Conservation (phyloP, 148 eudicot species). For the Rhododendron simsii region DNA sequence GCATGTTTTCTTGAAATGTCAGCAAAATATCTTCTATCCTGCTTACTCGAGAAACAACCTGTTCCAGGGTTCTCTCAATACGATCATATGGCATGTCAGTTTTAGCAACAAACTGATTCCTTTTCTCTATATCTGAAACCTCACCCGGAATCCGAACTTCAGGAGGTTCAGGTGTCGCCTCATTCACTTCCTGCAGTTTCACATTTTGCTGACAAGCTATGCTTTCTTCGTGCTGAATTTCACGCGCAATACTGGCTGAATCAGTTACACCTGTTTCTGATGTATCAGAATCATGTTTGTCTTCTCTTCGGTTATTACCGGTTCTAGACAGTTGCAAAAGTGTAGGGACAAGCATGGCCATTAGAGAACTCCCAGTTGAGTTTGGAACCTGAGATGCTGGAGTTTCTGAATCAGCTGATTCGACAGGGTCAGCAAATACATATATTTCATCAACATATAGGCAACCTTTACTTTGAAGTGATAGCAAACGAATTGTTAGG, state of each 20-base stretch:
- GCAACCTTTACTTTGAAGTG: constrained; percentile 61
- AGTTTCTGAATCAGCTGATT: constrained; percentile 39
- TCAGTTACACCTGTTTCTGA: constrained; percentile 16
- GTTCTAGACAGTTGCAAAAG: constrained; percentile 71
- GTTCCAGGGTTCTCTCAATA: constrained; percentile 57
- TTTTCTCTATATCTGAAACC: constrained; percentile 17
- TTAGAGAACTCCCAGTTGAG: constrained; percentile 54
- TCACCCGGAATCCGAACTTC: constrained; percentile 20
- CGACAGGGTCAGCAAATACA: constrained; percentile 71
- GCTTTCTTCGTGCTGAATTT: constrained; percentile 9
- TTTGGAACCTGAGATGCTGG: constrained; percentile 25
- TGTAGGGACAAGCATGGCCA: constrained; percentile 91
- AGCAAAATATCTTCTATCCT: constrained; percentile 64
- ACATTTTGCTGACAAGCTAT: constrained; percentile 19
- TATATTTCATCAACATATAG: constrained; percentile 72
- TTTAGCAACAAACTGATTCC: constrained; percentile 12
- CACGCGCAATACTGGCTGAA: constrained; percentile 9
- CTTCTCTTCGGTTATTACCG: constrained; percentile 28
- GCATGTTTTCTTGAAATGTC: constrained; percentile 79
- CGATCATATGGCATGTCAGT: constrained; percentile 22
- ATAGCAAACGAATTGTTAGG: constrained; percentile 74
- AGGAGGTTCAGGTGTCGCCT: constrained; percentile 22
- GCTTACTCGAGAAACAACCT: constrained; percentile 65
- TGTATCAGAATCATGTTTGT: constrained; percentile 24
- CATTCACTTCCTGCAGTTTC: constrained; percentile 17